Base-by-base conservation (phyloP, 805 yeast genomes). In the Lipomyces japonicus region DNA sequence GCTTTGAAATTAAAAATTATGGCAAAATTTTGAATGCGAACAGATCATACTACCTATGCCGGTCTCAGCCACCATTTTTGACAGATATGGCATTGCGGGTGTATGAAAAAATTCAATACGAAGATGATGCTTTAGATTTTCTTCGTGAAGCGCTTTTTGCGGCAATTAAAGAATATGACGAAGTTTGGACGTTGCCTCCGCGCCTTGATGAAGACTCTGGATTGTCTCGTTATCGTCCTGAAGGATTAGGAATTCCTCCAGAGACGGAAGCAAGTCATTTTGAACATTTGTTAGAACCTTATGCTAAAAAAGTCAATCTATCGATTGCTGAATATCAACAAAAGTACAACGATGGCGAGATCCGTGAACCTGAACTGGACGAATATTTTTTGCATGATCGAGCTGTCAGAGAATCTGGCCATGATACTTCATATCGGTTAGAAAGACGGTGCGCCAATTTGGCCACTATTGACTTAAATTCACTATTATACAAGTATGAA, bases 31-130 rank as follows among this genome's bases (percentile, higher is more conserved):
- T 93, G 58, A 91, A 91, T 67, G 98, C 98, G 12, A 91, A 91
- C 68, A 77, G 98, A 64, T 80, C 93, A 0, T 91, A 93, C 69
- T 93, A 88, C 65, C 71, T 91, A 41, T 82, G 91, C 51, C 78
- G 98, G 61, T 86, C 97, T 0, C 97, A 93, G 69, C 98, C 98
- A 2, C 98, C 98, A 9, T 91, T 91, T 65, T 71, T 93, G 51
- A 90, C 97, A 0, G 97, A 91, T 67, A 86, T 93, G 95, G 83
- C 93, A 0, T 62, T 85, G 42, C 71, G 79, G 50, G 81, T 87
- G 0, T 86, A 77, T 64, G 71, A 80, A 16, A 79, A 79, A 53
- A 76, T 82, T 55, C 57, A 60, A 35, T 58, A 63, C 23, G 63
- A 46, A 6, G 53, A 60, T 2, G 62, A 58, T 6, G 80, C 86